Evolutionary conservation across 139 green algal genomes (phyloP), one percentile per base, ranked within the genome.

Genomic region (Chloropicon primus): DNA sequence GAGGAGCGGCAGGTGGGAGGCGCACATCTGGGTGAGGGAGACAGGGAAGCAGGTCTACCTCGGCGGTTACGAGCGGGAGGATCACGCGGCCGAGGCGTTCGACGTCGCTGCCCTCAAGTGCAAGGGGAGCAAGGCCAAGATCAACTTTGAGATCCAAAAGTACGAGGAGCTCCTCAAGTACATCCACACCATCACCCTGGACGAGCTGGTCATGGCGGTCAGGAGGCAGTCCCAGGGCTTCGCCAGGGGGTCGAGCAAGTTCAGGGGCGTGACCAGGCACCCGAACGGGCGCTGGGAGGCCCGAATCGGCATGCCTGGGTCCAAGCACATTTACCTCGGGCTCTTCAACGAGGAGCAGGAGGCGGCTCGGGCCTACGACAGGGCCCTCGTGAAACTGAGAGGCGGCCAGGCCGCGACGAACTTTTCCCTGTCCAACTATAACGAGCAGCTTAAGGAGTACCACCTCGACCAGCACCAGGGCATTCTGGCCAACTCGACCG

Each of bases 141-240:
- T 82, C 53, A 94, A 96, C 81, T 92, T 93, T 80, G 76, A 79
- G 54, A 80, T 85, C 24, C 71, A 2, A 1, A 89, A 88, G 79
- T 97, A 97, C 80, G 53, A 24, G 0, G 89, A 91, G 62, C 86
- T 97, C 79, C 81, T 91, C 53, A 72, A 71, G 72, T 89, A 77
- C 79, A 89, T 96, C 78, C 80, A 90, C 74, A 85, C 73, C 78
- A 94, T 96, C 81, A 86, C 81, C 0, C 73, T 94, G 78, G 89
- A 96, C 72, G 93, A 97, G 81, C 85, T 98, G 26, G 90, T 97
- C 74, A 97, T 96, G 92, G 89, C 90, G 1, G 90, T 97, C 25
- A 82, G 93, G 22, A 73, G 93, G 3, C 90, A 88, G 75, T 87
- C 77, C 75, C 90, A 97, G 87, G 93, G 93, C 26, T 97, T 97